A percentile compares a stretch with the other conserved stretches of the same genome.
phyloP scores from a whole-genome alignment of 2,329 filamentous ascomycete species.

The Verticillium nubilum region DNA sequence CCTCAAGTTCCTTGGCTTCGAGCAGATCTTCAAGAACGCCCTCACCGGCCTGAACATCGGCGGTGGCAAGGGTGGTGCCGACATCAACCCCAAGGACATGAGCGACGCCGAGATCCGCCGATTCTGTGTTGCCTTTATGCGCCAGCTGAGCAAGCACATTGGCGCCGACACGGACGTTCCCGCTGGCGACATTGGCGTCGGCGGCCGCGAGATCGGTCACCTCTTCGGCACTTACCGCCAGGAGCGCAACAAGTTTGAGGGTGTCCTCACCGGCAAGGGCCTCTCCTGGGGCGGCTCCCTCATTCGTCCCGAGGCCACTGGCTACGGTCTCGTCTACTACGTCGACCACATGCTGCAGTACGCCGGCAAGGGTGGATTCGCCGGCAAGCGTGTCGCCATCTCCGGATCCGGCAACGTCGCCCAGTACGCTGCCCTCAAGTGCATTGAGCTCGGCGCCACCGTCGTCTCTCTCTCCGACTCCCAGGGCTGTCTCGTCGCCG shows the following conservation, averaged over 20 bases:
- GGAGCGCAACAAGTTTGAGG: slow-evolving; percentile 86
- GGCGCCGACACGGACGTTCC: slow-evolving; percentile 94
- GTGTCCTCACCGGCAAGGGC: slow-evolving; percentile 94
- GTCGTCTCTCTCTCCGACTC: slow-evolving; percentile 93
- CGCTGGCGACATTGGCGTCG: slow-evolving; percentile 94
- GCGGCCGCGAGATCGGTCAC: slow-evolving; percentile 86
- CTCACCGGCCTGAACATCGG: slow-evolving; percentile 92
- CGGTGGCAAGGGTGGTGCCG: slow-evolving; percentile 93
- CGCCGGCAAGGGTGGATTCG: slow-evolving; percentile 78
- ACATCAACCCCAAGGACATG: slow-evolving; percentile 99
- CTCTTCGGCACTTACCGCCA: slow-evolving; percentile 92
- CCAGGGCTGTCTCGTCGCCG: slow-evolving; percentile 76
- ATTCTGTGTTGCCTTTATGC: slow-evolving; percentile 97
- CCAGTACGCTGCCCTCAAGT: slow-evolving; percentile 94
- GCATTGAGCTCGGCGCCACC: slow-evolving; percentile 88
- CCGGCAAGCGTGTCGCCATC: slow-evolving; percentile 89
- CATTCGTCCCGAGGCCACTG: slow-evolving; percentile 95
- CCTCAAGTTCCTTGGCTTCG: slow-evolving; percentile 97
- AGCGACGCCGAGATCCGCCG: slow-evolving; percentile 94
- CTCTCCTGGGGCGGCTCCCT: slow-evolving; percentile 86
- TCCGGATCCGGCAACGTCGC: slow-evolving; percentile 97
- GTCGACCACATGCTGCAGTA: slow-evolving; percentile 93
- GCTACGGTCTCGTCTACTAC: slow-evolving; percentile 95
- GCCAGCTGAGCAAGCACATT: slow-evolving; percentile 91
- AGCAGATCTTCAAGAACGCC: slow-evolving; percentile 99